phyloP scores from a whole-genome alignment of 2,329 filamentous ascomycete species.

The Fusarium tuaranense region DNA sequence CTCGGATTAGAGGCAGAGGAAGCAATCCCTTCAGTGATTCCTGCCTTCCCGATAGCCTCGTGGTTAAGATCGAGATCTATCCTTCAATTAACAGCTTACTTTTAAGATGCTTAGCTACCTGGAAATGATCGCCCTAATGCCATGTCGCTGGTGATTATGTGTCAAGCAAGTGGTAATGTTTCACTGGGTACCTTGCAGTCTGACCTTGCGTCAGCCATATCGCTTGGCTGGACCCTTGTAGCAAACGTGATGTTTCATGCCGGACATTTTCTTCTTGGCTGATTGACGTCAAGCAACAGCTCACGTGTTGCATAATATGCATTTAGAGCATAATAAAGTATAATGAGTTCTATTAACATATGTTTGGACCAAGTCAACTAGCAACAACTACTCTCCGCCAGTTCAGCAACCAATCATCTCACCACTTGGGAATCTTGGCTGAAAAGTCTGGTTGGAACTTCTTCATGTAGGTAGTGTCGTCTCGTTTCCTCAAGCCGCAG shows the following conservation, averaged over 20 bases:
- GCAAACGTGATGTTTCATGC: background rate
- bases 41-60: background rate
- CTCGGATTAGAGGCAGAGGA: background rate
- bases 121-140: background rate
- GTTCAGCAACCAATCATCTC: background rate
- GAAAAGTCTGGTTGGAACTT: constrained; percentile 52
- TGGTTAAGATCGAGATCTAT: background rate
- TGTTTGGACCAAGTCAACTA: background rate
- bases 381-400: background rate
- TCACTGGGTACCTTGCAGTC: background rate
- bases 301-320: background rate
- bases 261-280: background rate
- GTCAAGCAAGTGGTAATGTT: background rate
- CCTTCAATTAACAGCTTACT: background rate
- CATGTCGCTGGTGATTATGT: background rate
- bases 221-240: background rate
- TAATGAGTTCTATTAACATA: background rate
- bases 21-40: background rate
- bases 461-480: constrained; percentile 53
- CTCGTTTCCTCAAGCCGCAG: constrained; percentile 51
- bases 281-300: background rate
- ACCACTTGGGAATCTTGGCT: constrained; percentile 49
- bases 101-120: background rate
- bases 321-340: background rate
- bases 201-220: background rate